phyloP scores from a whole-genome alignment of 2,329 filamentous ascomycete species.

The Pyrenochaeta sp. region DNA sequence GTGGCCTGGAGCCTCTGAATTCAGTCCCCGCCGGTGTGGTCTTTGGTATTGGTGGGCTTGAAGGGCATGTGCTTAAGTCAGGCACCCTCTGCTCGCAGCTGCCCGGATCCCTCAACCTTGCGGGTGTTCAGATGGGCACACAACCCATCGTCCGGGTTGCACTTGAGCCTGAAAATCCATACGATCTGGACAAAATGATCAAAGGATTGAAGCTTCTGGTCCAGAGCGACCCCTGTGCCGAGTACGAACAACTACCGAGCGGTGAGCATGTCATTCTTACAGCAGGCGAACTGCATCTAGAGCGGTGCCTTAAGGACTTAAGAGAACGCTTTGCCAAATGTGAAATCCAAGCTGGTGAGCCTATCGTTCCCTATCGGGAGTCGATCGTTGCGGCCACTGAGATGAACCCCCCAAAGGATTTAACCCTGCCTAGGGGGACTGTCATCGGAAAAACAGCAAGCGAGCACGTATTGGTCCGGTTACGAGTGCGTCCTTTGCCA shows the following conservation, averaged over 20 bases:
- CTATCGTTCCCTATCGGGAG: constrained; percentile 95
- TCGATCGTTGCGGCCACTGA: constrained; percentile 87
- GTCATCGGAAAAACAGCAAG: constrained; percentile 80
- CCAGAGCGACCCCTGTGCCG: constrained; percentile 93
- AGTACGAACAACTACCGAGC: constrained; percentile 91
- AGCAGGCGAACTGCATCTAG: constrained; percentile 91
- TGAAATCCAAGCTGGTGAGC: constrained; percentile 91
- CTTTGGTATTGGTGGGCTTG: constrained; percentile 92
- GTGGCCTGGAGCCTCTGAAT: constrained; percentile 81
- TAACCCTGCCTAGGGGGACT: constrained; percentile 84
- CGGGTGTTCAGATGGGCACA: constrained; percentile 80
- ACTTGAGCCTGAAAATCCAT: constrained; percentile 89
- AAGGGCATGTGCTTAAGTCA: constrained; percentile 93
- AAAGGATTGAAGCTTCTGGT: constrained; percentile 84
- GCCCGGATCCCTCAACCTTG: constrained; percentile 87
- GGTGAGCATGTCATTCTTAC: constrained; percentile 96
- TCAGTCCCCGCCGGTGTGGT: constrained; percentile 93
- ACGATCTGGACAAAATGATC: constrained; percentile 95
- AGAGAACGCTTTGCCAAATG: constrained; percentile 92
- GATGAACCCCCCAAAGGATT: constrained; percentile 88
- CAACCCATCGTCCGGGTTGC: constrained; percentile 96
- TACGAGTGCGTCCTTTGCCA: constrained; percentile 83
- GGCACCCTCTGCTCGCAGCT: constrained; percentile 90
- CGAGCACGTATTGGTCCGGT: constrained; percentile 80
- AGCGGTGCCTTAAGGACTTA: constrained; percentile 91